Evolutionary conservation across 768 basidiomycete species (phyloP), one percentile per base, ranked within the genome.

Genomic region (Chalciporus chontae): DNA sequence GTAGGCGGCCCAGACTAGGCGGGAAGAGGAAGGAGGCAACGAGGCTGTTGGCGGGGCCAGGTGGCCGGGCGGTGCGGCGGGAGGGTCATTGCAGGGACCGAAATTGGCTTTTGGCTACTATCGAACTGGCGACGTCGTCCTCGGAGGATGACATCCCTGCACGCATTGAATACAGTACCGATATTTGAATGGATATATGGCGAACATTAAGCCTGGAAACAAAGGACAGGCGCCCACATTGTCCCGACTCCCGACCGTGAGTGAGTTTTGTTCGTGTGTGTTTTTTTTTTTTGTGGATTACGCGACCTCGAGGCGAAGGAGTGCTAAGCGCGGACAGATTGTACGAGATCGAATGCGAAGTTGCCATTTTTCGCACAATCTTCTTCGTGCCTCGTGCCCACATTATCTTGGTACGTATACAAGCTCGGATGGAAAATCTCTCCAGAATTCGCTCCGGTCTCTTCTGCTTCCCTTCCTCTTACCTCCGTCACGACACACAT

Each of bases 371-470:
- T 47, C 56, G 21, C 31, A 23, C 43, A 51, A 43, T 44, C 41
- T 19, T 43, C 46, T 43, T 39, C 39, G 37, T 47, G 51, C 54
- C 51, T 55, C 52, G 50, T 52, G 46, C 17, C 58, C 50, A 54
- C 63, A 68, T 60, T 66, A 66, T 52, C 56, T 55, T 40, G 54
- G 63, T 65, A 55, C 53, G 60, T 61, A 63, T 54, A 59, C 56
- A 56, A 58, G 34, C 42, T 32, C 10, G 11, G 29, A 60, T 55
- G 51, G 60, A 63, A 59, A 56, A 62, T 62, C 62, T 38, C 40
- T 31, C 24, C 44, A 43, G 48, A 57, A 57, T 45, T 11, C 41
- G 31, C 29, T 21, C 15, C 42, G 26, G 45, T 3, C 6, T 36
- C 34, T 36, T 18, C 18, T 32, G n/a, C 50, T 48, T 57, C 36